Base-by-base conservation (phyloP, 1,139 yeast genomes). In the Hemisphaericaspora lyxosophila region DNA sequence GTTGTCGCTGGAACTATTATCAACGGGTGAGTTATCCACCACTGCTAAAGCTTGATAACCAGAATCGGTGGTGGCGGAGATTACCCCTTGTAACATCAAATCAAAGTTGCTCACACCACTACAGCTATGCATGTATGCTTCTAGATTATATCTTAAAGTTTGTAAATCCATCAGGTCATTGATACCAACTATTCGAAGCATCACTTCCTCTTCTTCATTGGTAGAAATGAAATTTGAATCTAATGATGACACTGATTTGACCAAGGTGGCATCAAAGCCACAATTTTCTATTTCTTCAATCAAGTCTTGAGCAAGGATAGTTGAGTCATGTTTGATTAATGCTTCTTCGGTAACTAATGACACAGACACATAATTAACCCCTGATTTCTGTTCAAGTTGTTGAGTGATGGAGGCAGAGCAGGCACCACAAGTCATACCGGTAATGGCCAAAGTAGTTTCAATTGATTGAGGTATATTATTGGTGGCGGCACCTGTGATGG, bases 351-450 rank as follows among this genome's bases (percentile, higher is more conserved):
- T 87, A 17, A 85, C 68, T 19, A 86, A 67, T 1, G 95, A 83
- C 3, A 89, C 86, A 11, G 74, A 66, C 0, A 70, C 89, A 14
- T 55, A 53, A 3, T 31, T 19, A 3, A 80, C 80, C 2, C 86
- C 88, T 0, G 59, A 57, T 4, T 75, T 32, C 1, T 54, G 48
- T 39, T 69, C 67, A 20, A 87, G 60, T 2, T 81, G 78, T 15
- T 60, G 59, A 1, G 83, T 78, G 26, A 89, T 78, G 1, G 90
- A 66, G 2, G 80, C 70, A 3, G 82, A 76, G 57, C 96, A 89
- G 0, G 94, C 76, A 3, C 92, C 85, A 54, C 96, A 89, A 5
- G 96, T 87, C 96, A 89, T 89, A 4, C 96, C 96, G 23, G 49
- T 57, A 1, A 84, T 60, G 24, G 67, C 62, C 22, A 80, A 48